Evolutionary conservation across 352 stramenopile genomes (phyloP).

Genomic region (Phytophthora boehmeriae): DNA sequence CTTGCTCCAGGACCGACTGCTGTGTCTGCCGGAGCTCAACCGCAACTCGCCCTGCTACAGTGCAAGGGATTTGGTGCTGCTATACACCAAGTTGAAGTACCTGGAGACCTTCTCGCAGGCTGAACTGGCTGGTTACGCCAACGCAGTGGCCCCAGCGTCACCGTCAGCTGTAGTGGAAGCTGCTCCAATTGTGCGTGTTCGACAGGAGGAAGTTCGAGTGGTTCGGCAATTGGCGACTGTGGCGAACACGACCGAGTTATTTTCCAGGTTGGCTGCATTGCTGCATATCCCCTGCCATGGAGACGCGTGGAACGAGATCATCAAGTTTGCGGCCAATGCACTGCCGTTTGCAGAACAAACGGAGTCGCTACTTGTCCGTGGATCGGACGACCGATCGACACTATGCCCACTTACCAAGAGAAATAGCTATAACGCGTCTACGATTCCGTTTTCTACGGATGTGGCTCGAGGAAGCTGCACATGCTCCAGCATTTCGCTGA

Average conservation of each 20-base stretch:
- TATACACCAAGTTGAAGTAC: conserved; percentile 88
- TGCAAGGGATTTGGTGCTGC: conserved; percentile 74
- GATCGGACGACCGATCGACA: conserved; percentile 86
- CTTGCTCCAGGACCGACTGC: conserved; percentile 71
- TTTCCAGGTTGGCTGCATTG: conserved; percentile 64
- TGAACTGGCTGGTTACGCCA: conserved; percentile 67
- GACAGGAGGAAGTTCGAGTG: conserved; percentile 67
- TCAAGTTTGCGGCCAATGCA: conserved; percentile 74
- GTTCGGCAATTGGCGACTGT: conserved; percentile 67
- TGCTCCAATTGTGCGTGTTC: conserved; percentile 5
- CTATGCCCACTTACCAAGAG: conserved; percentile 74
- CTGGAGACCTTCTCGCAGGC: conserved; percentile 70
- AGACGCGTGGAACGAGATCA: conserved; percentile 79
- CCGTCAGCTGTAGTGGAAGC: conserved; percentile 8
- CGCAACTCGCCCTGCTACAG: conserved; percentile 84
- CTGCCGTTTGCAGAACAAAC: conserved; percentile 86
- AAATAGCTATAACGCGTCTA: conserved; percentile 91
- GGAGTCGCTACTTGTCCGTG: conserved; percentile 80
- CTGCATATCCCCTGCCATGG: conserved; percentile 78
- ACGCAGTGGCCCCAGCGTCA: conserved; percentile 1
- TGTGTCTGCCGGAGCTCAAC: conserved; percentile 80
- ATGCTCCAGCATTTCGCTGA: conserved; percentile 75
- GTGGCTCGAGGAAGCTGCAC: conserved; percentile 86
- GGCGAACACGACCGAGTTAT: conserved; percentile 60
- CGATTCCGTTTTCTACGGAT: conserved; percentile 63